Conservation (phyloP, 169 alveolate species). For the Toxoplasma gondii region DNA sequence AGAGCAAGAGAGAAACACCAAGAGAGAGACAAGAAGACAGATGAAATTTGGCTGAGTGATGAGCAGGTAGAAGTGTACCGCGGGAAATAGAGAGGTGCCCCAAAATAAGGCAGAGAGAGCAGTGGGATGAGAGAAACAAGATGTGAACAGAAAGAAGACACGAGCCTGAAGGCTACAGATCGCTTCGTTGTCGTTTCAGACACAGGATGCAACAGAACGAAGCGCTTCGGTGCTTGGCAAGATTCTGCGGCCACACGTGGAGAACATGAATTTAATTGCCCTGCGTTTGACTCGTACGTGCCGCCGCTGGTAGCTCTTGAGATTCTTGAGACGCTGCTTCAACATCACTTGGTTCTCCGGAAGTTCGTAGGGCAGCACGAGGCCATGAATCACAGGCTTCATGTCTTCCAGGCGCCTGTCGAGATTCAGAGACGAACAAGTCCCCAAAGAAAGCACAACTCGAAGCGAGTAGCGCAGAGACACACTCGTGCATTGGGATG, state of each 20-base stretch:
- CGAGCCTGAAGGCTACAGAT: no score
- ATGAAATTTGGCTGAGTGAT: no score
- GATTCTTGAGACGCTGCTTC: constrained; percentile 57
- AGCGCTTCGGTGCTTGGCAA: no score
- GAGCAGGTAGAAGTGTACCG: no score
- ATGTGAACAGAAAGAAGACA: neutral
- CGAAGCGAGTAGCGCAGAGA: neutral
- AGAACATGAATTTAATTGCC: no score
- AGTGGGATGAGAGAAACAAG: neutral
- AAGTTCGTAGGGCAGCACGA: constrained; percentile 75
- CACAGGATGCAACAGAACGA: no score
- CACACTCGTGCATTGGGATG: no score
- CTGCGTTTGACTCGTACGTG: neutral
- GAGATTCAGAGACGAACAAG: neutral
- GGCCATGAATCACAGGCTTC: constrained; percentile 74
- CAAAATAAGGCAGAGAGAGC: no score
- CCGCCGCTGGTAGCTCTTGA: constrained; percentile 9
- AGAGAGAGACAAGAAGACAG: no score
- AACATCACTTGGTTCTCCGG: constrained; percentile 62
- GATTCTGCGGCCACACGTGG: no score
- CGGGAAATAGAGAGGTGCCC: no score
- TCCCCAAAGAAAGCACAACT: neutral
- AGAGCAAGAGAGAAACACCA: neutral
- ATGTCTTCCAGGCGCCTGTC: constrained; percentile 71
- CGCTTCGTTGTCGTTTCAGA: no score